Evolutionary conservation across 306 rosid species (phyloP).

Genomic region (Abrus precatorius): DNA sequence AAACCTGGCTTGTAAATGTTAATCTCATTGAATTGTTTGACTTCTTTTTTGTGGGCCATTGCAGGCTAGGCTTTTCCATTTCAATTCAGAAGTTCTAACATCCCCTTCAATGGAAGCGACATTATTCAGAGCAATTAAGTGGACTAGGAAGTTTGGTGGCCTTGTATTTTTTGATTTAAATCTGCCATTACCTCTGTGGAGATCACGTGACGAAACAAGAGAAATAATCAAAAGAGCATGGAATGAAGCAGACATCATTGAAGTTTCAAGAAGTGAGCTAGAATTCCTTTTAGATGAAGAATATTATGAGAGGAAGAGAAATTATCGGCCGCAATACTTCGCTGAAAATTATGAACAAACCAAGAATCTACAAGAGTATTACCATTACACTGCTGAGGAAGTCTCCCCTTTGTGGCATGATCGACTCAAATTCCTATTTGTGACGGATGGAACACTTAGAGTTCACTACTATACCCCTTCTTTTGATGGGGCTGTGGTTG

Average conservation of each 20-base stretch:
- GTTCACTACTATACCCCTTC: conserved; percentile 86
- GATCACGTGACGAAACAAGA: conserved; percentile 75
- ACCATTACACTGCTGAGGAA: conserved; percentile 85
- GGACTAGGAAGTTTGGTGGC: conserved; percentile 61
- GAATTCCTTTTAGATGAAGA: conserved; percentile 94
- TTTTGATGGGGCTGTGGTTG: conserved; percentile 78
- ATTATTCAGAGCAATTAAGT: conserved; percentile 53
- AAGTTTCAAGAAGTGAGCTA: conserved; percentile 83
- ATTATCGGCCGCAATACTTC: conserved; percentile 80
- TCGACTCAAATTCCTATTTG: conserved; percentile 70
- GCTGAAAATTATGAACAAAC: conserved; percentile 77
- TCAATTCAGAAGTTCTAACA: conserved; percentile 68
- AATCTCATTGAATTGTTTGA: background rate
- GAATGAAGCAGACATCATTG: conserved; percentile 79
- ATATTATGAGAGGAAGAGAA: conserved; percentile 70
- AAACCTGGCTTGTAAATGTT: background rate
- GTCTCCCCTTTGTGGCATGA: conserved; percentile 85
- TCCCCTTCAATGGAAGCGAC: conserved; percentile 49
- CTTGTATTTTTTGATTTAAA: conserved; percentile 77
- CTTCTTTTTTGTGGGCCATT: conserved; percentile 39
- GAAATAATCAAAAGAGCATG: conserved; percentile 76
- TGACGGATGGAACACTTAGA: conserved; percentile 86
- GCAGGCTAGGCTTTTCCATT: conserved; percentile 66
- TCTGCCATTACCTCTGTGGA: conserved; percentile 83
- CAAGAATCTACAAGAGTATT: conserved; percentile 73